Conservation (phyloP, 1,139 yeast species). For the Pichia sp. region DNA sequence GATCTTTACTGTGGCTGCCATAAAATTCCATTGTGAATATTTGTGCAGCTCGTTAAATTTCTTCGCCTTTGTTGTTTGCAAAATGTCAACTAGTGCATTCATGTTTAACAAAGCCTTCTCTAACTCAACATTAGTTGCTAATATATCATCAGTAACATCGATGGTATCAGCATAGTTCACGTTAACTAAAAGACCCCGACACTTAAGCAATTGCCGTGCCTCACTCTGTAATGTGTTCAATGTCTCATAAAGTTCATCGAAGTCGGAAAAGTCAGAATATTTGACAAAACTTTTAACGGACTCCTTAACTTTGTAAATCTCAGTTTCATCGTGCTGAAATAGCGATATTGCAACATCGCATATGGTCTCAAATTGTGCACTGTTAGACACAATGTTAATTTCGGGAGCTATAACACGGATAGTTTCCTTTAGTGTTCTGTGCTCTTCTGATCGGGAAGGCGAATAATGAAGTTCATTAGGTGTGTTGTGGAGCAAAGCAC, state of each 20-base stretch:
- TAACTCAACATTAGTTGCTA: constrained; percentile 46
- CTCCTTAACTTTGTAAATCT: constrained; percentile 44
- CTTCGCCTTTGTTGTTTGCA: constrained; percentile 29
- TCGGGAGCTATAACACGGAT: constrained; percentile 47
- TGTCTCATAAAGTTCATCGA: constrained; percentile 45
- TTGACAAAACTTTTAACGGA: constrained; percentile 61
- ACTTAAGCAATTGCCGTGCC: constrained; percentile 35
- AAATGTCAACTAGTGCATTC: constrained; percentile 53
- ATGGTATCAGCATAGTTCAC: constrained; percentile 23
- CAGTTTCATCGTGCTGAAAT: constrained; percentile 52
- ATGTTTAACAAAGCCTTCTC: constrained; percentile 53
- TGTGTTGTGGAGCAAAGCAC: constrained; percentile 52
- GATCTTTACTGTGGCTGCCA: constrained; percentile 43
- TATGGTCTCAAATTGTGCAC: constrained; percentile 62
- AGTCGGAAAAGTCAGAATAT: constrained; percentile 66
- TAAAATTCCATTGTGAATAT: constrained; percentile 32
- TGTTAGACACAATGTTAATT: constrained; percentile 61
- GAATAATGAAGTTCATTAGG: constrained; percentile 57
- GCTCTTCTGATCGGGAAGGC: constrained; percentile 12
- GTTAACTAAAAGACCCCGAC: constrained; percentile 26
- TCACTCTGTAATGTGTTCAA: constrained; percentile 52
- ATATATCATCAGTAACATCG: constrained; percentile 24
- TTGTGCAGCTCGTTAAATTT: constrained; percentile 34
- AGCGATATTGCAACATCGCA: constrained; percentile 60
- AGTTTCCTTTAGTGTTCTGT: constrained; percentile 14